Evolutionary conservation across 768 basidiomycete genomes (phyloP).

Genomic region (Strobilomyces dryophilus): DNA sequence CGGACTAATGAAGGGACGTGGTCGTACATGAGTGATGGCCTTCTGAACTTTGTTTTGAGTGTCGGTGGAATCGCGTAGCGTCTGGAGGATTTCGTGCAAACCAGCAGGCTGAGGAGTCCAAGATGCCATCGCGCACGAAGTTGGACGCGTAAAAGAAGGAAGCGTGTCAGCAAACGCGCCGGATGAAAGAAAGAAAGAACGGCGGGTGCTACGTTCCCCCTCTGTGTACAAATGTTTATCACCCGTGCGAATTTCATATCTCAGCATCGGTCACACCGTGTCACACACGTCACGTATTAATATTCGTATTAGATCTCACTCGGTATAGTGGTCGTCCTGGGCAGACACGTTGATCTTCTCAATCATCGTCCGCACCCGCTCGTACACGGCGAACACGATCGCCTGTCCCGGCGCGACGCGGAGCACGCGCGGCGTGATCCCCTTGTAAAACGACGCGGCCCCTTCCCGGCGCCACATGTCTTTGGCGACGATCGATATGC

Average conservation of each 20-base stretch:
- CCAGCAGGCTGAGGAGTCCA: slow-evolving; percentile 86
- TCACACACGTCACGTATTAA: slow-evolving; percentile 20
- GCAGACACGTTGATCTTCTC: slow-evolving; percentile 60
- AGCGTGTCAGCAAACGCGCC: slow-evolving; percentile 26
- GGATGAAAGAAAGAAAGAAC: slow-evolving; percentile 19
- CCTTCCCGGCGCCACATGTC: slow-evolving; percentile 96
- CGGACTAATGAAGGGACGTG: slow-evolving; percentile 14
- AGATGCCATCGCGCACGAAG: slow-evolving; percentile 48
- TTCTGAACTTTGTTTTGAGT: slow-evolving; percentile 69
- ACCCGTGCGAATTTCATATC: slow-evolving; percentile 33
- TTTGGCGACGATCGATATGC: slow-evolving; percentile 74
- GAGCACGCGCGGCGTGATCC: slow-evolving; percentile 93
- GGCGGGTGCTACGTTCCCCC: background rate
- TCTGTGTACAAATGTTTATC: slow-evolving; percentile 36
- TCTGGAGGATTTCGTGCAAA: slow-evolving; percentile 87
- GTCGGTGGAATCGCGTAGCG: slow-evolving; percentile 88
- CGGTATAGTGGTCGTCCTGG: slow-evolving; percentile 65
- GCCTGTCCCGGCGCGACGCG: slow-evolving; percentile 97
- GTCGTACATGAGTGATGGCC: slow-evolving; percentile 73
- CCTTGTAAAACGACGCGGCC: slow-evolving; percentile 90
- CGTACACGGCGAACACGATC: slow-evolving; percentile 97
- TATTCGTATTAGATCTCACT: slow-evolving; percentile 34
- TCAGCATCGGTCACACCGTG: slow-evolving; percentile 27
- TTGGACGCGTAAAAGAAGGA: slow-evolving; percentile 26
- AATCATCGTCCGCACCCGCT: slow-evolving; percentile 72